These are phyloP conservation scores for Hortiboletus flavorubellus DNA, from an alignment of 768 basidiomycete genomes.

Conservation along the genomic window DNA sequence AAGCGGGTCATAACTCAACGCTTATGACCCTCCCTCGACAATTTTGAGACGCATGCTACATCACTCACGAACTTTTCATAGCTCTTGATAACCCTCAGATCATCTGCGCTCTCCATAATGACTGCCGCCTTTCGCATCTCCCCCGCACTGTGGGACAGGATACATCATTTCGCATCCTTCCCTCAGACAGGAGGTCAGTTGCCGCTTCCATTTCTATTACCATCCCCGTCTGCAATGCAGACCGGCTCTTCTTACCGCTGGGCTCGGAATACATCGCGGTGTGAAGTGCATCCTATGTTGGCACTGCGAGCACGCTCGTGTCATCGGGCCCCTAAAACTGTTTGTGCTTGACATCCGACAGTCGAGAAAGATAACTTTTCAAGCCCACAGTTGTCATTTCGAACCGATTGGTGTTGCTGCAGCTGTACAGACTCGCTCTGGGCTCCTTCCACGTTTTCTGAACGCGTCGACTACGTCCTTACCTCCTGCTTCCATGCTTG, in stretches of 20 bases:
- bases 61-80: not conserved
- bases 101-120: conserved; percentile 24
- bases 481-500: not conserved
- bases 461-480: not conserved
- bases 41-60: conserved; percentile 5
- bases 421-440: too few relatives aligned
- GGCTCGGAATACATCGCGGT: not conserved
- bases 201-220: not conserved
- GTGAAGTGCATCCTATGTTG: not conserved
- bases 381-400: not conserved
- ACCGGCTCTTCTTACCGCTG: too few relatives aligned
- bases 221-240: not conserved
- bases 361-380: not conserved
- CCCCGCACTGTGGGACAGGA: conserved; percentile 80
- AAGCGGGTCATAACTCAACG: not conserved
- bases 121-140: conserved; percentile 63
- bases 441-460: not conserved
- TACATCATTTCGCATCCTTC: conserved; percentile 88
- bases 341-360: not conserved
- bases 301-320: not conserved
- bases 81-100: not conserved
- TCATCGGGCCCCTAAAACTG: not conserved
- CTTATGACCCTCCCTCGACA: not conserved
- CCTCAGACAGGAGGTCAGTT: conserved; percentile 85
- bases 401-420: not conserved